Evolutionary conservation across 2,329 filamentous ascomycete genomes (phyloP).

Genomic region (Hypoxylon sp.): DNA sequence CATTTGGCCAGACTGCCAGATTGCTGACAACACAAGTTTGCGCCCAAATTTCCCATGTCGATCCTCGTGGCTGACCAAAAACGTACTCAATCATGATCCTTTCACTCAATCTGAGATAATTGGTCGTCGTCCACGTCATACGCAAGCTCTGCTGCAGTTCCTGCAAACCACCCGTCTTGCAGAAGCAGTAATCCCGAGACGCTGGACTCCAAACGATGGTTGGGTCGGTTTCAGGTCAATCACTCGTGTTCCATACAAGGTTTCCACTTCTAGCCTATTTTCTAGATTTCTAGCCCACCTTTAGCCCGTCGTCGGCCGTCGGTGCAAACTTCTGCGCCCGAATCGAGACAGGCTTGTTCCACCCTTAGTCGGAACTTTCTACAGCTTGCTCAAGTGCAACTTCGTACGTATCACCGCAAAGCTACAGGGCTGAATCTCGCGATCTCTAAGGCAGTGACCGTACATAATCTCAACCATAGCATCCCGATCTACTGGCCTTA

Average conservation of each 20-base stretch:
- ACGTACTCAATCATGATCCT: slow-evolving; percentile 13
- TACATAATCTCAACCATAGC: not conserved
- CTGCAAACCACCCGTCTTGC: slow-evolving; percentile 39
- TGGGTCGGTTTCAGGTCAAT: slow-evolving; percentile 34
- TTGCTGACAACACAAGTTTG: not conserved
- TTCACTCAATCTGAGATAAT: slow-evolving; percentile 23
- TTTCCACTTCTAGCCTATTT: slow-evolving; percentile 4
- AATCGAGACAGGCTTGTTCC: not conserved
- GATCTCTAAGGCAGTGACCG: not conserved
- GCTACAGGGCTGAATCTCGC: not conserved
- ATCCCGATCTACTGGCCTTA: not conserved
- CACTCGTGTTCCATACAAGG: slow-evolving; percentile 15
- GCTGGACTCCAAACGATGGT: slow-evolving; percentile 26
- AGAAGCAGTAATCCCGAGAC: slow-evolving; percentile 34
- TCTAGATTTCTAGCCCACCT: slow-evolving; percentile 7
- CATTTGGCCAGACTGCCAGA: slow-evolving; percentile 1
- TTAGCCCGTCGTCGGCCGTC: slow-evolving; percentile 15
- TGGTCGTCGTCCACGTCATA: slow-evolving; percentile 24
- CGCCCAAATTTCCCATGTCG: slow-evolving; percentile 7
- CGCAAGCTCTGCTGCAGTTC: slow-evolving; percentile 21
- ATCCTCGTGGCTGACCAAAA: slow-evolving; percentile 15
- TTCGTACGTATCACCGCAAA: not conserved
- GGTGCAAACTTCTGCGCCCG: slow-evolving; percentile 18
- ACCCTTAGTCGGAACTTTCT: not conserved
- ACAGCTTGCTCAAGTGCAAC: not conserved